Base-by-base conservation (phyloP, 352 stramenopile genomes). In the Paralagenidium karlingii region DNA sequence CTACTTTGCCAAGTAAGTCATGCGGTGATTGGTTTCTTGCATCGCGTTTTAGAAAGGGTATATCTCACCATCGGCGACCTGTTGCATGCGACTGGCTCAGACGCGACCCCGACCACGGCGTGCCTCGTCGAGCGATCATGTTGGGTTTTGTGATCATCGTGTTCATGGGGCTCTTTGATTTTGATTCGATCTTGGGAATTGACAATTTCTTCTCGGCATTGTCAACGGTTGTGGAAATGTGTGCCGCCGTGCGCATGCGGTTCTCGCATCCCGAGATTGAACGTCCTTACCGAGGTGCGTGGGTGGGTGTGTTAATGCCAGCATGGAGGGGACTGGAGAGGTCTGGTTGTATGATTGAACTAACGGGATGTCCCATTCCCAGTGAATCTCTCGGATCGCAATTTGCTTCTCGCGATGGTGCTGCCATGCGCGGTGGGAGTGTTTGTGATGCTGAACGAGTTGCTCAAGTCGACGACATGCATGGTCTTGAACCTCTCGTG, bases 161-260 rank as follows among this genome's bases (percentile, higher is more conserved):
- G 4, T 68, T 73, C 44, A 80, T 87, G 63, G 69, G 70, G 1
- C 50, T 83, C 21, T 82, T 90, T 18, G 73, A 87, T 38, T 90
- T 90, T 34, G 63, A 81, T 46, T 75, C 68, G 29, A 90, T 88
- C 37, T 51, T 87, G 40, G 74, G 67, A 21, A 66, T 90, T 19
- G 71, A 84, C 45, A 90, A 90, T 50, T 83, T 90, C 34, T 40
- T 85, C 13, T 85, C 68, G 8, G 68, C 60, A n/a, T 48, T 86
- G 18, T 63, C 76, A 38, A 78, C 65, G 1, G 46, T 90, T 12
- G 64, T 85, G 5, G 76, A 90, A 41, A 80, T 87, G 52, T 70
- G 71, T 41, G 73, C 74, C 3, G 77, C 73, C 20, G 67, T 87
- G 29, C 63, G 68, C 24, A 77, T 90, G 60, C 76, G 76, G 25